A percentile compares a stretch with the other conserved stretches of the same genome.
Conservation (phyloP, 1,284 basidiomycete genomes). For the Athelia psychrophila region DNA sequence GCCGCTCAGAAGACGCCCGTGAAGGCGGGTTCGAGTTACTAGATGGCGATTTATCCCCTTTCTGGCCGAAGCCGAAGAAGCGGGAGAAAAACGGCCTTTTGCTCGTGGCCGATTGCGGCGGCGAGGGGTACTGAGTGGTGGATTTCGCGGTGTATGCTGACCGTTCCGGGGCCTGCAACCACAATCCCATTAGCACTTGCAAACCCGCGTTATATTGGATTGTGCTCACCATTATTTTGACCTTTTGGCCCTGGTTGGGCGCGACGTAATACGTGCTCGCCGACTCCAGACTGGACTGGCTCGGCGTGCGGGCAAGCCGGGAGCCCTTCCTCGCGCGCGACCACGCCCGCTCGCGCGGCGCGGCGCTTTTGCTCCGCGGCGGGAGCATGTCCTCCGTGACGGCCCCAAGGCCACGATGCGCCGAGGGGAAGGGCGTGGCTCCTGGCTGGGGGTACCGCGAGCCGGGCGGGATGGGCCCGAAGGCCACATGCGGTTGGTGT, state of each 20-base stretch:
- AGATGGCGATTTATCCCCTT: not conserved
- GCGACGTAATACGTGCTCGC: not conserved
- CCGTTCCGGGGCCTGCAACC: not conserved
- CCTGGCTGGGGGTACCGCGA: not conserved
- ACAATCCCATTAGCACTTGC: not conserved
- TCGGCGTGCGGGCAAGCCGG: not conserved
- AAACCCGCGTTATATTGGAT: not conserved
- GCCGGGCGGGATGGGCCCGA: not conserved
- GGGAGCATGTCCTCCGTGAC: not conserved
- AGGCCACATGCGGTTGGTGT: not conserved
- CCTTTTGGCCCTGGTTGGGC: not conserved
- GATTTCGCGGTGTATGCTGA: not conserved
- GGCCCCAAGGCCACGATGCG: not conserved
- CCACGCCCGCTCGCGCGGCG: not conserved
- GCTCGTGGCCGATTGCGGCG: not conserved
- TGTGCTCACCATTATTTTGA: not conserved
- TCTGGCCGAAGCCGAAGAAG: not conserved
- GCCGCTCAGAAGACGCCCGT: not conserved
- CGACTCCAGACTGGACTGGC: not conserved
- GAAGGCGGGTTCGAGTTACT: not conserved
- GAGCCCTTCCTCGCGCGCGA: not conserved
- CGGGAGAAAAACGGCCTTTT: slow-evolving; percentile 1
- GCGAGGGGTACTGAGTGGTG: not conserved
- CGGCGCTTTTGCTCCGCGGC: too few relatives aligned
- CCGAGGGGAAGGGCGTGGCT: not conserved